Evolutionary conservation across 768 basidiomycete genomes (phyloP), one percentile per base, ranked within the genome.

Genomic region (Cystobasidium tubakii): DNA sequence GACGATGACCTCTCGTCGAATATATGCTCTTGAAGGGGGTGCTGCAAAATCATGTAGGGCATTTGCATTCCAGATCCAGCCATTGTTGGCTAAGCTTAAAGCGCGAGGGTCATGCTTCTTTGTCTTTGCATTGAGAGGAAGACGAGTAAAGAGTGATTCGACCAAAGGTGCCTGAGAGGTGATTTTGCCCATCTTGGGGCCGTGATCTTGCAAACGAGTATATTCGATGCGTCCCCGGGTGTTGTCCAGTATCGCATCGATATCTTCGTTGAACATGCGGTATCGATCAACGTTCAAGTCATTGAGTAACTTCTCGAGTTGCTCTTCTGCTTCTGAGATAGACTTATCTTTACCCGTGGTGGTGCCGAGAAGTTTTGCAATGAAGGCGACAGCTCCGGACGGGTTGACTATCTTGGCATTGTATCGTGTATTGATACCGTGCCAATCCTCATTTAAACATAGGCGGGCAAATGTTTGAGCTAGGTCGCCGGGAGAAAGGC

Each of bases 1-100:
- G 29, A 88, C 92, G 77, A 98, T 97, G 69, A 99, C 92, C 81
- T 97, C 91, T 62, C 96, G 89, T 27, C 92, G 89, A 55, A 97
- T 85, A 82, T 98, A 99, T 0, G 92, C 90, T 81, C 94, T 96
- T 27, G 95, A 98, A 0, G 90, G 90, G 31, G 87, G 86, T 17
- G 90, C 86, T 9, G 95, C 96, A 82, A 99, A 99, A 82, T 97
- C 97, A 76, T 88, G 85, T 19, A 98, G 85, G 0, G 96, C 95
- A 79, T 99, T 88, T 1, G 95, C 94, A 76, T 89, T 83, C 95
- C 96, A 99, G 76, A 99, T 92, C 96, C 96, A 99, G 1, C 96
- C 96, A 80, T 99, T 99, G 82, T 98, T 97, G 4, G 95, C 96
- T 33, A 99, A 83, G 1, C 90, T 88, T 79, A 92, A 90, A 17